phyloP scores from a whole-genome alignment of 2,329 filamentous ascomycete species.

The Sarocladium strictum region DNA sequence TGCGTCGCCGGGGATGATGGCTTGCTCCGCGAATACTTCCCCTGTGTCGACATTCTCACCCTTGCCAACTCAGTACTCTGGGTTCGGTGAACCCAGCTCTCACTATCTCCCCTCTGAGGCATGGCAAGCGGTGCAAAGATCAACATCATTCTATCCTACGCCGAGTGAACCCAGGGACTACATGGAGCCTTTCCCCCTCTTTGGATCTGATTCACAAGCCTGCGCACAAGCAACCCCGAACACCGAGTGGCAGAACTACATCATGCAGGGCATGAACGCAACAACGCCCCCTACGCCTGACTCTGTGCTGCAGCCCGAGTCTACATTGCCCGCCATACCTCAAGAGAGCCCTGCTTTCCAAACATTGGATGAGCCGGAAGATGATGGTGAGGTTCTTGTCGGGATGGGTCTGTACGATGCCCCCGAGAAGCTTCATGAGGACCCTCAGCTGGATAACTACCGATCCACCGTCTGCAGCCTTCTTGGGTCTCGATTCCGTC shows the following conservation, averaged over 20 bases:
- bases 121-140: slow-evolving; percentile 29
- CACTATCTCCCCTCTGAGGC: slow-evolving; percentile 34
- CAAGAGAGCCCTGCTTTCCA: slow-evolving; percentile 46
- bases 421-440: slow-evolving; percentile 50
- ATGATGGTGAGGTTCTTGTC: slow-evolving; percentile 67
- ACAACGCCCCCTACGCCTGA: slow-evolving; percentile 56
- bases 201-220: slow-evolving; percentile 10
- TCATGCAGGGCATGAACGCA: slow-evolving; percentile 36
- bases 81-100: slow-evolving; percentile 23
- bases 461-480: slow-evolving; percentile 48
- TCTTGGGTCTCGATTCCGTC: slow-evolving; percentile 42
- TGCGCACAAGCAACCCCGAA: neutral
- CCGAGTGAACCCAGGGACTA: slow-evolving; percentile 16
- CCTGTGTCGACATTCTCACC: slow-evolving; percentile 51
- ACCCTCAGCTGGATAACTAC: slow-evolving; percentile 48
- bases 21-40: slow-evolving; percentile 54
- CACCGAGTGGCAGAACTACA: slow-evolving; percentile 40
- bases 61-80: slow-evolving; percentile 40
- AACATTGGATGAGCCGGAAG: slow-evolving; percentile 44
- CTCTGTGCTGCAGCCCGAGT: slow-evolving; percentile 47
- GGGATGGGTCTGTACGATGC: slow-evolving; percentile 77
- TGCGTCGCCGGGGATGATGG: slow-evolving; percentile 45
- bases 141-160: slow-evolving; percentile 20
- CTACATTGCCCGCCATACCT: slow-evolving; percentile 38
- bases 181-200: slow-evolving; percentile 25